Conservation (phyloP, 805 yeast species). For the Lipomyces oligophaga region DNA sequence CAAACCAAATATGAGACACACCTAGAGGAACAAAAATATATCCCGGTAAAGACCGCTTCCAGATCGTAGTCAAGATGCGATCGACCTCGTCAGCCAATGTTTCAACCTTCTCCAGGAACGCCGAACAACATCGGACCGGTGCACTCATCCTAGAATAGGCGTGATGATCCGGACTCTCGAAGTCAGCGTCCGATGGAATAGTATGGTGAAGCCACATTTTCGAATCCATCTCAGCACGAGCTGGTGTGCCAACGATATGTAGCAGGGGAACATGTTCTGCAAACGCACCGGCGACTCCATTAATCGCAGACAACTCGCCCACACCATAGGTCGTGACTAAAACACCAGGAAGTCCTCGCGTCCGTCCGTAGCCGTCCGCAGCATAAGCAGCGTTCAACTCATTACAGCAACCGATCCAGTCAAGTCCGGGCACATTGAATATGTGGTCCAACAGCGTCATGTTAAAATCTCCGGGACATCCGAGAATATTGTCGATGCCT, state of each 20-base stretch:
- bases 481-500: constrained; percentile 43
- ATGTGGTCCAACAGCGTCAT: constrained; percentile 42
- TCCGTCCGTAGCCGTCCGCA: constrained; percentile 83
- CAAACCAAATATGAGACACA: constrained; percentile 41
- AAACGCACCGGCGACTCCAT: constrained; percentile 73
- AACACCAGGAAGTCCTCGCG: constrained; percentile 60
- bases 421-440: constrained; percentile 42
- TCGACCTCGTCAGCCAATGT: constrained; percentile 64
- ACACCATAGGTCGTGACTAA: constrained; percentile 78
- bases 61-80: constrained; percentile 53
- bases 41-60: constrained; percentile 69
- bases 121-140: constrained; percentile 55
- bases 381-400: constrained; percentile 88
- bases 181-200: constrained; percentile 35
- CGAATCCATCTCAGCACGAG: constrained; percentile 40
- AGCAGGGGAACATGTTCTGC: constrained; percentile 76
- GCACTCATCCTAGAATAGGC: constrained; percentile 62
- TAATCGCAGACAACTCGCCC: constrained; percentile 77
- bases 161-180: constrained; percentile 56
- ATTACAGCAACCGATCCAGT: constrained; percentile 82
- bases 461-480: constrained; percentile 48
- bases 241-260: constrained; percentile 80
- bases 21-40: constrained; percentile 76
- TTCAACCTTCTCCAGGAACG: constrained; percentile 44
- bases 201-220: constrained; percentile 41